Evolutionary conservation across 306 rosid species (phyloP), one percentile per base, ranked within the genome.

Genomic region (Arachis stenosperma): DNA sequence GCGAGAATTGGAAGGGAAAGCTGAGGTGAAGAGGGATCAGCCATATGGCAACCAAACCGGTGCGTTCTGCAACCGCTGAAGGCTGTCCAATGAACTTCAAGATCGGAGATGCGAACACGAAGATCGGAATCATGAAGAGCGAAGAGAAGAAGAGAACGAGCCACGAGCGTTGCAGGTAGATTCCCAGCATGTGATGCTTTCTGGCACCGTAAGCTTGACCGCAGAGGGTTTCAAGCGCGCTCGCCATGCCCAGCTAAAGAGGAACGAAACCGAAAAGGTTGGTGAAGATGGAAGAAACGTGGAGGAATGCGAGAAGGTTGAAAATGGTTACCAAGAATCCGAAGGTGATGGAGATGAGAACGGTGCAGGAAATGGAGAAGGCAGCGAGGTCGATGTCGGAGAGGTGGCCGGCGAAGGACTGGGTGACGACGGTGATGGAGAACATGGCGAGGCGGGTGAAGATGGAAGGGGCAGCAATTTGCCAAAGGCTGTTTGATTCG

Each of bases 201-300:
- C 81, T 79, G 4, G 91, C 93, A 4, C 97, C 97, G 43, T 81
- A 88, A 3, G 97, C 92, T 67, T 90, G 96, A 55, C 93, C 96
- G 22, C 93, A 88, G 1, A 86, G 82, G 13, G 93, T 90, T 76
- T 90, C 93, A 6, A 90, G 81, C 37, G 92, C 91, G 17, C 88
- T 86, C 6, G 91, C 93, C 96, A 90, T 90, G n/a, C 97, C 97
- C 5, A 90, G 82, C 93, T 90, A 76, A 6, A 43, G 3, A 6
- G 36, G 3, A 47, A 61, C 22, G 10, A 52, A 46, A 10, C 51
- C 3, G 10, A 0, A 46, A 30, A 15, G 0, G 4, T 3, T 67
- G 43, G 8, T 33, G 65, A 51, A 42, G n/a, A 2, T 14, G 61
- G 61, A 17, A 5, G 13, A 57, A 11, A 37, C 13, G 3, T 0